Evolutionary conservation across 2,329 filamentous ascomycete species (phyloP).

Genomic region (Aspergillus pseudoterreus): DNA sequence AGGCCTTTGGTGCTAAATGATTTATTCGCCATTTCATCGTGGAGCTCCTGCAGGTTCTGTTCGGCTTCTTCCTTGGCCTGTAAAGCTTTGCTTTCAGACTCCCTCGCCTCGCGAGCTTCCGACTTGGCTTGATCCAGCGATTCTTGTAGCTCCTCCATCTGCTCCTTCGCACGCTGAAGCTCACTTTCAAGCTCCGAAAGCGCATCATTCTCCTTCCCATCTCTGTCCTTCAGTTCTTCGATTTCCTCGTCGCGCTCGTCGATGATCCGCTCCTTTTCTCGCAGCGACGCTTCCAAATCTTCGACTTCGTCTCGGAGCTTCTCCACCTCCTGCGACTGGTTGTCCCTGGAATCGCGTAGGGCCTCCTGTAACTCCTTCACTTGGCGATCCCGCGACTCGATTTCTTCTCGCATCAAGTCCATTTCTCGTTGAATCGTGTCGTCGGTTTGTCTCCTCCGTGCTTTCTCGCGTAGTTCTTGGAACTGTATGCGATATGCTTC

Average conservation of each 20-base stretch:
- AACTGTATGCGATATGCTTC: conserved; percentile 81
- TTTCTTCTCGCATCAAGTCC: conserved; percentile 47
- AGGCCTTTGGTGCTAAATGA: conserved; percentile 72
- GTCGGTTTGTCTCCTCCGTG: conserved; percentile 71
- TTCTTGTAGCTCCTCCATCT: conserved; percentile 43
- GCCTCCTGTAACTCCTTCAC: conserved; percentile 46
- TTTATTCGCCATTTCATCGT: conserved; percentile 75
- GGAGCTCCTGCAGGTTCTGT: conserved; percentile 58
- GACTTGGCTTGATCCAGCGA: conserved; percentile 36
- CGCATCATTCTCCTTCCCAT: conserved; percentile 39
- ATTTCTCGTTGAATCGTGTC: conserved; percentile 65
- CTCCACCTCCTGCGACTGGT: conserved; percentile 56
- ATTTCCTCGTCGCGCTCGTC: conserved; percentile 73
- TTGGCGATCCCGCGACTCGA: conserved; percentile 46
- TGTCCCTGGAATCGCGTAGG: conserved; percentile 55
- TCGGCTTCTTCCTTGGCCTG: conserved; percentile 51
- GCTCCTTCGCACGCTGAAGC: conserved; percentile 42
- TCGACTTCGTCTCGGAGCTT: conserved; percentile 70
- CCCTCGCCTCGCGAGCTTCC: conserved; percentile 39
- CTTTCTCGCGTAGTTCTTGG: conserved; percentile 74
- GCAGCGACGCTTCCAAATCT: conserved; percentile 70
- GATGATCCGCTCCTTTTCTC: conserved; percentile 70
- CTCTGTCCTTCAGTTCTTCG: conserved; percentile 58
- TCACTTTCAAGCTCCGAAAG: conserved; percentile 49
- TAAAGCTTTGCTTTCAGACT: conserved; percentile 47